Evolutionary conservation across 768 basidiomycete genomes (phyloP).

Genomic region (Boletus eberwhitei): DNA sequence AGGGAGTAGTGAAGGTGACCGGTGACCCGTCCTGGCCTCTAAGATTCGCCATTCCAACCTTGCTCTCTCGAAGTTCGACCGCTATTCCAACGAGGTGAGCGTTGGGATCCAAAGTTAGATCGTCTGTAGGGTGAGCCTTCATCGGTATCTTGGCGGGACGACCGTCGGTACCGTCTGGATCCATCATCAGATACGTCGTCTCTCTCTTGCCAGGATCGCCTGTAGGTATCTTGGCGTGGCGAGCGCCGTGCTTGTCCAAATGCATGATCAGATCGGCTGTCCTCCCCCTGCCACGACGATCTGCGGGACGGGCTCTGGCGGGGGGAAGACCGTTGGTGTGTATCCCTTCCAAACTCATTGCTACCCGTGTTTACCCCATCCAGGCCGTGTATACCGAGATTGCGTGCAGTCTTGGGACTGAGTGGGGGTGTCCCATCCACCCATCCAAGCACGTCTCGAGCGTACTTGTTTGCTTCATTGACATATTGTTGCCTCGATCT

Average conservation of each 20-base stretch:
- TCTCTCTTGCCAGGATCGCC: slow-evolving; percentile 1
- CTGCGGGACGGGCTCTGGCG: slow-evolving; percentile 1
- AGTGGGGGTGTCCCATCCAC: slow-evolving; percentile 36
- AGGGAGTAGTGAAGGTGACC: slow-evolving; percentile 1
- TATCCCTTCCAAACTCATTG: background rate
- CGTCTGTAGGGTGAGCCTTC: slow-evolving; percentile 4
- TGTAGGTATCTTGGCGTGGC: background rate
- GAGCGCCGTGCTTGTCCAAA: slow-evolving; percentile 1
- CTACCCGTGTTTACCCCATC: slow-evolving; percentile 22
- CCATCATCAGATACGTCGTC: background rate
- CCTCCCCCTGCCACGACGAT: slow-evolving; percentile 11
- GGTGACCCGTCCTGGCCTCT: background rate
- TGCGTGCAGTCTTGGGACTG: slow-evolving; percentile 43
- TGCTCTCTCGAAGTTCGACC: slow-evolving; percentile 3
- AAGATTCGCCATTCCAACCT: slow-evolving; percentile 1
- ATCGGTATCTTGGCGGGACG: slow-evolving; percentile 1
- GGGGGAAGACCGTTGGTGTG: slow-evolving; percentile 4
- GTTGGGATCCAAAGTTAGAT: slow-evolving; percentile 3
- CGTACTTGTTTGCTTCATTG: slow-evolving; percentile 36
- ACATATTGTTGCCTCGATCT: slow-evolving; percentile 43
- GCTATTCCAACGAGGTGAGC: slow-evolving; percentile 1
- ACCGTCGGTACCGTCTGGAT: background rate
- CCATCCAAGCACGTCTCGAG: slow-evolving; percentile 38
- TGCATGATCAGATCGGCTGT: background rate
- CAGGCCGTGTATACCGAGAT: slow-evolving; percentile 46